phyloP scores from a whole-genome alignment of 768 basidiomycete genomes.

The Podaxis sp. region DNA sequence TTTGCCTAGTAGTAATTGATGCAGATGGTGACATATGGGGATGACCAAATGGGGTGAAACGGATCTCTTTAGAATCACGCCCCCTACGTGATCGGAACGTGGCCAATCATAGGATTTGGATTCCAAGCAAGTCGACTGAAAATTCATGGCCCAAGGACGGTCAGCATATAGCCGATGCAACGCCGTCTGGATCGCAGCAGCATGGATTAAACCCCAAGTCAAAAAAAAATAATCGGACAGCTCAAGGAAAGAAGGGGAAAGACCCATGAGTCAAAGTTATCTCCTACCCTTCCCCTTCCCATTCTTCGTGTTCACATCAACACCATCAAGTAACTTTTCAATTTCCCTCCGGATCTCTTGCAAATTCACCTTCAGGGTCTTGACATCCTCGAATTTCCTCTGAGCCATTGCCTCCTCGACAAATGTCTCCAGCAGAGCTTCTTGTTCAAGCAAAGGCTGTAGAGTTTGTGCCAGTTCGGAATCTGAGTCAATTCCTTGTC shows the following conservation, averaged over 20 bases:
- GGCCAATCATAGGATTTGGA: too few species aligned
- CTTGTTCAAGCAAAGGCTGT: slow-evolving; percentile 92
- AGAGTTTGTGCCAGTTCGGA: slow-evolving; percentile 67
- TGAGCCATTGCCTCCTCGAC: slow-evolving; percentile 86
- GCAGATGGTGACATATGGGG: too few species aligned
- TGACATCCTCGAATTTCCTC: slow-evolving; percentile 94
- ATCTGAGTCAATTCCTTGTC: slow-evolving; percentile 50
- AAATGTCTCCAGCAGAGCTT: slow-evolving; percentile 85
- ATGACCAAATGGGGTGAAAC: too few species aligned
- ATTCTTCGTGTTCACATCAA: slow-evolving; percentile 11
- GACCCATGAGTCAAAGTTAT: background rate
- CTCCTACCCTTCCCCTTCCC: slow-evolving; percentile 2
- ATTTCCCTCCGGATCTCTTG: slow-evolving; percentile 85
- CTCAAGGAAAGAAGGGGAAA: background rate
- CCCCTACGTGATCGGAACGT: too few species aligned
- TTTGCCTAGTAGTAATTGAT: too few species aligned
- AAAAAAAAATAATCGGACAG: background rate
- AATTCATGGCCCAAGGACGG: too few species aligned
- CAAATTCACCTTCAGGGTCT: slow-evolving; percentile 74
- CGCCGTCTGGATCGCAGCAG: background rate
- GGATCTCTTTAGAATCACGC: too few species aligned
- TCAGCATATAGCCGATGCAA: too few species aligned
- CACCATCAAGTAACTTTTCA: slow-evolving; percentile 48
- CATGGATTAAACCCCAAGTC: background rate
- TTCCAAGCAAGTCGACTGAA: too few species aligned